These are phyloP conservation scores for Metschnikowia gruessii DNA, from an alignment of 805 yeast species.

Conservation along the genomic window DNA sequence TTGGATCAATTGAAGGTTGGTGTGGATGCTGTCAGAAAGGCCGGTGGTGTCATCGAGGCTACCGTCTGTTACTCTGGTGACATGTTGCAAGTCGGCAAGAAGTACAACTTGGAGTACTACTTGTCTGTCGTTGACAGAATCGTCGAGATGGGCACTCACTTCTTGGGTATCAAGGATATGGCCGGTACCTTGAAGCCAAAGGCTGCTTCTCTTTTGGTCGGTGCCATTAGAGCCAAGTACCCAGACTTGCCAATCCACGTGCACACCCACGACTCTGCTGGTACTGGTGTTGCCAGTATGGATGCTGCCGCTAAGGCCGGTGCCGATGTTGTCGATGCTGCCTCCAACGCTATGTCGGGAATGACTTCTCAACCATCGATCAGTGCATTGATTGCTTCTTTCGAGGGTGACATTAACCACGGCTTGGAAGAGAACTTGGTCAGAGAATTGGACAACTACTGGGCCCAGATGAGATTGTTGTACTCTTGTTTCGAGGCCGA, in stretches of 20 bases:
- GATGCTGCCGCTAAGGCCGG: constrained; percentile 93
- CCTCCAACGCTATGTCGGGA: constrained; percentile 96
- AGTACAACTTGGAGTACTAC: constrained; percentile 91
- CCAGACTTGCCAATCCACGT: constrained; percentile 97
- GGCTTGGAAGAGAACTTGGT: constrained; percentile 66
- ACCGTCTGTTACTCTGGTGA: constrained; percentile 99
- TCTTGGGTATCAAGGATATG: constrained; percentile 98
- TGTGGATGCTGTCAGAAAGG: constrained; percentile 95
- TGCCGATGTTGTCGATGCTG: constrained; percentile 97
- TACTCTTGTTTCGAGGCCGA: constrained; percentile 98
- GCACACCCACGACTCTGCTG: constrained; percentile 99
- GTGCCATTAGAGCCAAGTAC: constrained; percentile 77
- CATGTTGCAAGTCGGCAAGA: constrained; percentile 93
- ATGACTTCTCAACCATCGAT: constrained; percentile 98
- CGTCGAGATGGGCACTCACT: constrained; percentile 92
- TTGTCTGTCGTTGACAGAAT: constrained; percentile 75
- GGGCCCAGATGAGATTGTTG: constrained; percentile 98
- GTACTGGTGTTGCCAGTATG: constrained; percentile 98
- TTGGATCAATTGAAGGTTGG: constrained; percentile 96
- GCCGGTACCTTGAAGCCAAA: constrained; percentile 98
- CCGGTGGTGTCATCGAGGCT: constrained; percentile 99
- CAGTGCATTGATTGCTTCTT: constrained; percentile 86
- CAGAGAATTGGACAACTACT: constrained; percentile 86
- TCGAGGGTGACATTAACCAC: constrained; percentile 81
- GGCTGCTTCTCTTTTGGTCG: constrained; percentile 81